Percentiles rank a stretch among this genome's conserved stretches.
phyloP scores from a whole-genome alignment of 176 grass and related monocot species.

The Guadua angustifolia region DNA sequence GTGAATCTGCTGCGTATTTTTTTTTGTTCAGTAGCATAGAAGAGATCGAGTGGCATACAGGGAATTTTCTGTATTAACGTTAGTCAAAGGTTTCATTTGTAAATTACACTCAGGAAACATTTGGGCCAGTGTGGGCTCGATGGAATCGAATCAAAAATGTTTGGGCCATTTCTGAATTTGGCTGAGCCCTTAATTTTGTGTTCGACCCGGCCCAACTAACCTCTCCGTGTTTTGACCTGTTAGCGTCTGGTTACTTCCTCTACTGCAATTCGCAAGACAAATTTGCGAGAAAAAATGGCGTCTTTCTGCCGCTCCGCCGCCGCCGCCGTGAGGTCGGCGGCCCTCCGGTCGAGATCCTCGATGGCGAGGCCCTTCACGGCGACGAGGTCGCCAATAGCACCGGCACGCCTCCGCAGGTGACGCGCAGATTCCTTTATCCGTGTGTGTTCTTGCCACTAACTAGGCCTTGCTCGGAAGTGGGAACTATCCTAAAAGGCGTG shows the following conservation, averaged over 20 bases:
- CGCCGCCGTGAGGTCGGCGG: conserved; percentile 48
- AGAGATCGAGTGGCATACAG: no score
- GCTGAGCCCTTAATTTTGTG: background rate
- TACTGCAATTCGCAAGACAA: background rate
- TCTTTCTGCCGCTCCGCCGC: conserved; percentile 59
- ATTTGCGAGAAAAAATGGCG: conserved; percentile 40
- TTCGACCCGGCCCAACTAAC: background rate
- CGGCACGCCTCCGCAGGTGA: conserved; percentile 57
- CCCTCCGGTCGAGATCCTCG: conserved; percentile 39
- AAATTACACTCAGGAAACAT: background rate
- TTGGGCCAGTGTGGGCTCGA: background rate
- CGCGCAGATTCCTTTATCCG: background rate
- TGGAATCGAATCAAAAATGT: background rate
- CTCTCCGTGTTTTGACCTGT: background rate
- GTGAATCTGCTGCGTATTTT: no score
- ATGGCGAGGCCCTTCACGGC: conserved; percentile 29
- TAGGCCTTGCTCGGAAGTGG: background rate
- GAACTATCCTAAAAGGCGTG: background rate
- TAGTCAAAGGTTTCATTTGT: no score
- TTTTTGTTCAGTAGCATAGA: no score
- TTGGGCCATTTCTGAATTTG: background rate
- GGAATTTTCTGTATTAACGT: background rate
- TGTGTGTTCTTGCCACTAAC: background rate
- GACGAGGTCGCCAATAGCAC: background rate
- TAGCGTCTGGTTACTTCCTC: background rate